Base-by-base conservation (phyloP, 2,329 filamentous ascomycete genomes). In the Lachnellula hyalina region DNA sequence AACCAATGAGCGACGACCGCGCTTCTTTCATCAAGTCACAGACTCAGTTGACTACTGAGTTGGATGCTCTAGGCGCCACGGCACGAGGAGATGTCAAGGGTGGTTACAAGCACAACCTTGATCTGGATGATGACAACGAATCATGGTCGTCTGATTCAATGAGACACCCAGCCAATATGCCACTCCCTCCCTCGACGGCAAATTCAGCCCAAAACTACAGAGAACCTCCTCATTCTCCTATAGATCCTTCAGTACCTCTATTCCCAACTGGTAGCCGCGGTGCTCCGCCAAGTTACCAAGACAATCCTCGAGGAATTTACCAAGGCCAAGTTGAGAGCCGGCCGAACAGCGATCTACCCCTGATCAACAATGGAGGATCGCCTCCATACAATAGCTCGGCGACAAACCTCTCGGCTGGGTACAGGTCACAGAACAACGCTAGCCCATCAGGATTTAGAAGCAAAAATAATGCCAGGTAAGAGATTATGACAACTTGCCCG, bases 1-100 rank as follows among this genome's bases (percentile, higher is more conserved):
- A 96, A 73, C 91, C 90, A 66, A 96, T 97, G 92, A 87, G 88
- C 52, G 93, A 97, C 67, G 93, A 97, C 72, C 87, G 93, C 65
- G 90, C 90, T 50, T 96, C 92, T 9, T 96, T 97, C 75, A 96
- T 96, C 84, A 96, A 96, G 77, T 96, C 91, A 14, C 89, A 94
- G 71, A 89, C 89, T 5, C 86, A 93, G 67, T 77, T 96, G 52
- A 90, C 87, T 4, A 96, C 91, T 7, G 92, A 96, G 73, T 80
- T 96, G 49, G 91, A 96, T 70, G 92, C 92, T 8, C 77, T 96
- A 54, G 92, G 89, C 61, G 89, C 89, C 15, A 96, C 91, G 5
- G 92, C 92, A 35, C 86, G 92, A 67, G 91, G 91, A 55, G 91
- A 96, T 69, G 68, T 72, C 58, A 89, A 89, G 72, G 68, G 69